Base-by-base conservation (phyloP, 2,329 filamentous ascomycete species). In the Coleophoma eucalyptorum region DNA sequence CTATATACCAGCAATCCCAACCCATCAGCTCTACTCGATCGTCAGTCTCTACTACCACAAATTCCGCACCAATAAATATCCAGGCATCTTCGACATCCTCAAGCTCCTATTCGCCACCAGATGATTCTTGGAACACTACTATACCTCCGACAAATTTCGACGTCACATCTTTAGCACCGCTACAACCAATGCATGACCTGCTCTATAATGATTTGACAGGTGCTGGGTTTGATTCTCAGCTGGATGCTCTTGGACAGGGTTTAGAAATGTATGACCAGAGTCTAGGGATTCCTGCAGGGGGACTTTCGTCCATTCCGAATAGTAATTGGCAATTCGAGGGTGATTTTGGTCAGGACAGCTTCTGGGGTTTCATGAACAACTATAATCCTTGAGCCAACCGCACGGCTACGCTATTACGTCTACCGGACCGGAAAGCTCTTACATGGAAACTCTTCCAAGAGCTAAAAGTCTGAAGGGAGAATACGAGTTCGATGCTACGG, bases 181-280 rank as follows among this genome's bases (percentile, higher is more conserved):
- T 83, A 52, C 81, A 80, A 49, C 76, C 80, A 0, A 80, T 77
- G 51, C 74, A 76, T 18, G 80, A 84, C 56, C 66, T 84, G 5
- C 66, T 80, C 1, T 83, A 77, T 58, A 80, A 83, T 55, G 75
- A 83, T 33, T 67, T 83, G 4, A 72, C 70, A 12, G 75, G 71
- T 32, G 37, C 21, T 13, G 42, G 18, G 31, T 32, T 44, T 32
- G 42, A 44, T 16, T 26, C 42, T 10, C 42, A 44, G n/a, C 11
- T 44, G 13, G 1, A 49, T 41, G 52, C 50, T 5, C 58, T 57
- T 3, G 53, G 52, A 13, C 48, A 49, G 11, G 51, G 53, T 3
- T 43, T 38, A 5, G 34, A 57, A 4, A 48, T 52, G 4, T 19
- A 42, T 13, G 51, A 50, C 40, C 41, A 35, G 6, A 49, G 34